Percentiles rank a stretch among this genome's conserved stretches.
Evolutionary conservation across 306 rosid genomes (phyloP).

Genomic region (Lathyrus sativus): DNA sequence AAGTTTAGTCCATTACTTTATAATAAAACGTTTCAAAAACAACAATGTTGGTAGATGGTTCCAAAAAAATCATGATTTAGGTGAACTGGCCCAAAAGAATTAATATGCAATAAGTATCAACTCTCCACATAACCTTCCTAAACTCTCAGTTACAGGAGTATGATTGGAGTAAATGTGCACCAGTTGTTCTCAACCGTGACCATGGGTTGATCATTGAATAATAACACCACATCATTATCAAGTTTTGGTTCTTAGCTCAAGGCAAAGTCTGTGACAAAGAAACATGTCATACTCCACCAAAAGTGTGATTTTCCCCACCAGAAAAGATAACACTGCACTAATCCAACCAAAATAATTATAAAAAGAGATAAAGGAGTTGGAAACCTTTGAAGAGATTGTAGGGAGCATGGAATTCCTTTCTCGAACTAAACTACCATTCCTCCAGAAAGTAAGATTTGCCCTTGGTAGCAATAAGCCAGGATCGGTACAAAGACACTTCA

Average conservation of each 20-base stretch:
- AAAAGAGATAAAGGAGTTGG: conserved; percentile 15
- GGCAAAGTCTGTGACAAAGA: conserved; percentile 15
- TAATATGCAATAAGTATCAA: conserved; percentile 1
- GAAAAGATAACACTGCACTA: not conserved
- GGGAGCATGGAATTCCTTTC: conserved; percentile 98
- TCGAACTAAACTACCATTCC: conserved; percentile 88
- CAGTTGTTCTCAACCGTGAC: not conserved
- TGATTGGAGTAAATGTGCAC: not conserved
- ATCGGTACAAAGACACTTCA: conserved; percentile 91
- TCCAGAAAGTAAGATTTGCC: conserved; percentile 98
- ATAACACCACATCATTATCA: conserved; percentile 11
- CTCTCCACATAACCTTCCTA: not conserved
- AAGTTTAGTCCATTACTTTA: not conserved
- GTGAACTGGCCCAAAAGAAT: not conserved
- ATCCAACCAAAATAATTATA: conserved; percentile 11
- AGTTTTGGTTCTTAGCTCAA: conserved; percentile 1
- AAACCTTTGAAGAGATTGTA: conserved; percentile 92
- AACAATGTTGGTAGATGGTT: not conserved
- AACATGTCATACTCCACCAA: not conserved
- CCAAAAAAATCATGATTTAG: not conserved
- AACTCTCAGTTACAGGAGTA: not conserved
- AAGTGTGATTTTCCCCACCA: conserved; percentile 6
- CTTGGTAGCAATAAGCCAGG: conserved; percentile 95
- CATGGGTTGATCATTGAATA: conserved; percentile 27
- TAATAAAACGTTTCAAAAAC: not conserved